Conservation (phyloP, 345 rosid genomes). For the Balakata baccata region DNA sequence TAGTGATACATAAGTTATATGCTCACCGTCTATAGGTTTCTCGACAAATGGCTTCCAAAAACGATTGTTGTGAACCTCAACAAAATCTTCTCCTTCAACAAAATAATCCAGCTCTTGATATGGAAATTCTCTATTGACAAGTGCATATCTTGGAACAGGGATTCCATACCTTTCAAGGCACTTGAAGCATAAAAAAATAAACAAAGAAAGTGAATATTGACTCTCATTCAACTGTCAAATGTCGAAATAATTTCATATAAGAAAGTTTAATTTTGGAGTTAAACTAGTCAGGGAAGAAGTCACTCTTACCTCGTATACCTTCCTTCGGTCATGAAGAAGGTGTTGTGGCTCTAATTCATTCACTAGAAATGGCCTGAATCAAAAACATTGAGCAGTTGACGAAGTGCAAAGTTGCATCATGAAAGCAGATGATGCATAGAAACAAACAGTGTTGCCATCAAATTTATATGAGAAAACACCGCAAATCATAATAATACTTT, state of each 20-base stretch:
- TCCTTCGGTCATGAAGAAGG: constrained; percentile 97
- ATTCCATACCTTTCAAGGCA: constrained; percentile 88
- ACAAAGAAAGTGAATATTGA: constrained; percentile 17
- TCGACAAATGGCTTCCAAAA: constrained; percentile 99
- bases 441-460: neutral
- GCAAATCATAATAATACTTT: neutral
- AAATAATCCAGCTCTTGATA: constrained; percentile 84
- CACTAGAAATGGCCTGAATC: constrained; percentile 82
- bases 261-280: constrained; percentile 3
- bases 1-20: constrained; percentile 9
- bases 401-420: neutral
- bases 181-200: constrained; percentile 40
- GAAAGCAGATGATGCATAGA: neutral
- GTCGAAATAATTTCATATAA: constrained; percentile 8
- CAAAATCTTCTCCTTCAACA: constrained; percentile 91
- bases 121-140: constrained; percentile 79
- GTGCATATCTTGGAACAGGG: constrained; percentile 96
- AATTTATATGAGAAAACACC: neutral
- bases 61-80: constrained; percentile 89
- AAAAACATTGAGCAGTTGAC: constrained; percentile 18
- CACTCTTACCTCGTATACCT: constrained; percentile 86
- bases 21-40: constrained; percentile 90
- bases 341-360: constrained; percentile 89
- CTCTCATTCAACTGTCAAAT: constrained; percentile 12
- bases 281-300: neutral